phyloP scores from a whole-genome alignment of 345 rosid species.

The Lepidium aucheri region DNA sequence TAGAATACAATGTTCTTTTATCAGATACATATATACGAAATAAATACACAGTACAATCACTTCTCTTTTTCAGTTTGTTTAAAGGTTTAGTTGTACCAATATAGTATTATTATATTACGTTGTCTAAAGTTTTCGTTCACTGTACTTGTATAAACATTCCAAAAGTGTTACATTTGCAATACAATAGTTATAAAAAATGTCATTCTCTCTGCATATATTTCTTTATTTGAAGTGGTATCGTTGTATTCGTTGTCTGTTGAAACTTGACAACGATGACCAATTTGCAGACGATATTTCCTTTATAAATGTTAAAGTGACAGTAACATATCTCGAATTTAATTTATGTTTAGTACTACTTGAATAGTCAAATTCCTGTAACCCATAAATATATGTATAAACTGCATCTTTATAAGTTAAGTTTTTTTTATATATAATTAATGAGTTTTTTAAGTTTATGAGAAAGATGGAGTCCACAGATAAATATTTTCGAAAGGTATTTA shows the following conservation, averaged over 20 bases:
- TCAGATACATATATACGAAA: neutral
- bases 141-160: constrained; percentile 5
- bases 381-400: neutral
- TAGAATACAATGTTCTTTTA: constrained; percentile 11
- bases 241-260: neutral
- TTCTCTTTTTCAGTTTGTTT: neutral
- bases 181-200: neutral
- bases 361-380: neutral
- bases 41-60: neutral
- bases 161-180: neutral
- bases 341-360: neutral
- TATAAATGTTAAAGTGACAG: neutral
- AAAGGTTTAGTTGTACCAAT: constrained; percentile 6
- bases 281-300: neutral
- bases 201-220: neutral
- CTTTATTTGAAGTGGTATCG: neutral
- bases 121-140: neutral
- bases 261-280: neutral
- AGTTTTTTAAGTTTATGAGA: too few species aligned
- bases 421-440: too few species aligned
- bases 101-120: neutral
- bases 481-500: too few species aligned
- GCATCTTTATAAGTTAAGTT: neutral
- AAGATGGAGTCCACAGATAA: too few species aligned
- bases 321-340: neutral